Conservation (phyloP, 192 early-diverging fungal species). For the Entophlyctis luteolus region DNA sequence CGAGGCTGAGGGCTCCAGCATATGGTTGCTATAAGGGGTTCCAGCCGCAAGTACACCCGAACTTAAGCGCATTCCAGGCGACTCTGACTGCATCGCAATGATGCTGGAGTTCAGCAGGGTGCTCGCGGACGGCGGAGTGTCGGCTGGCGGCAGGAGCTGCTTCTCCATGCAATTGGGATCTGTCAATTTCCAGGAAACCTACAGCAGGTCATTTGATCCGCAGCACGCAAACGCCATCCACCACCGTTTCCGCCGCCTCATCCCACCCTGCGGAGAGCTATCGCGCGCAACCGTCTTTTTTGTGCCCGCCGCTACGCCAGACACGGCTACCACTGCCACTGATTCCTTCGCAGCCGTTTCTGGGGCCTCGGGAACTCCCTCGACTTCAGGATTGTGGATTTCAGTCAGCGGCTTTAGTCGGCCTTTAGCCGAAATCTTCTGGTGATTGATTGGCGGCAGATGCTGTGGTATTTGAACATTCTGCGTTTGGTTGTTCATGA, state of each 20-base stretch:
- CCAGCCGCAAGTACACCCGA: neutral
- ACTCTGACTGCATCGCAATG: neutral
- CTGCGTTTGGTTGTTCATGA: neutral
- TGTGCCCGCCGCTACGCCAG: neutral
- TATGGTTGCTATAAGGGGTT: neutral
- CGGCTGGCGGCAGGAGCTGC: neutral
- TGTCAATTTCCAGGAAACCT: neutral
- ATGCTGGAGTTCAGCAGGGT: neutral
- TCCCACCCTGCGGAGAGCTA: constrained; percentile 1
- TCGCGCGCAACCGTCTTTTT: neutral
- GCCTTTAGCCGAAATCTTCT: neutral
- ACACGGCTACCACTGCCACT: neutral
- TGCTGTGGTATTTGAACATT: neutral
- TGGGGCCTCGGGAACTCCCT: neutral
- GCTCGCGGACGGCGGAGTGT: neutral
- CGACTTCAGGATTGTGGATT: neutral
- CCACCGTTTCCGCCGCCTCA: constrained; percentile 4
- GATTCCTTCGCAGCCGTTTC: neutral
- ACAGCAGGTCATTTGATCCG: neutral
- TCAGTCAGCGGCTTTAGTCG: neutral
- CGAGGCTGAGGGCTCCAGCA: neutral
- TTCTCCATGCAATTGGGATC: neutral
- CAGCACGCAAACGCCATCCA: neutral
- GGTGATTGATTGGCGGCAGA: neutral
- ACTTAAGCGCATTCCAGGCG: neutral